Evolutionary conservation across 768 basidiomycete genomes (phyloP).

Genomic region (Amyloporia xantha): DNA sequence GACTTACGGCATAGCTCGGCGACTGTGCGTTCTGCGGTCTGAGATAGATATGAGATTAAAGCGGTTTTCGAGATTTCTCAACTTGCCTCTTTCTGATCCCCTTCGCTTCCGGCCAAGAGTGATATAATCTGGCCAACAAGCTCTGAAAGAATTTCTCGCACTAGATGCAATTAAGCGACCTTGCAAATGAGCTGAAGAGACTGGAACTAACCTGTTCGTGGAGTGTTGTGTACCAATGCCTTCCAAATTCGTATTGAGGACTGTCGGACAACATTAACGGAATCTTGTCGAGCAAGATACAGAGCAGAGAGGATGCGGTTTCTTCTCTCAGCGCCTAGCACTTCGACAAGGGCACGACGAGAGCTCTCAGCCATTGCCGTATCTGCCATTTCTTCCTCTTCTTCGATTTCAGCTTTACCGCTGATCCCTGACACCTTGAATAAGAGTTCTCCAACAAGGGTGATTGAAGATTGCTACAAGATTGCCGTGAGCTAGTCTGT

Average conservation of each 20-base stretch:
- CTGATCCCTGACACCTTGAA: slow-evolving; percentile 97
- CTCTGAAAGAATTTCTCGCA: slow-evolving; percentile 85
- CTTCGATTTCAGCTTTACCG: slow-evolving; percentile 76
- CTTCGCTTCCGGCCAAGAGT: slow-evolving; percentile 70
- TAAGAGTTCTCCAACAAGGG: slow-evolving; percentile 88
- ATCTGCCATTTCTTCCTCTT: slow-evolving; percentile 70
- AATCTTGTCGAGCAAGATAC: slow-evolving; percentile 91
- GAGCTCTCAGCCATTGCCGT: slow-evolving; percentile 69
- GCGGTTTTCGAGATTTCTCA: slow-evolving; percentile 22
- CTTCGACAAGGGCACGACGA: slow-evolving; percentile 77
- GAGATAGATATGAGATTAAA: slow-evolving; percentile 23
- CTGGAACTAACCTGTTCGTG: slow-evolving; percentile 83
- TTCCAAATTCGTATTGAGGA: slow-evolving; percentile 97
- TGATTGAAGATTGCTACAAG: slow-evolving; percentile 84
- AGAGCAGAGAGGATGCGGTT: slow-evolving; percentile 88
- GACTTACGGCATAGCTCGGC: slow-evolving; percentile 92
- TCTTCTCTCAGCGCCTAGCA: slow-evolving; percentile 80
- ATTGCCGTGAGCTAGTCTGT: slow-evolving; percentile 58
- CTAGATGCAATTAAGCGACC: slow-evolving; percentile 29
- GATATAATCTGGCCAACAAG: slow-evolving; percentile 72
- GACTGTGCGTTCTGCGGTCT: slow-evolving; percentile 87
- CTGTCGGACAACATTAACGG: slow-evolving; percentile 82
- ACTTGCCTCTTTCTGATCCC: slow-evolving; percentile 94
- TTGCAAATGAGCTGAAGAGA: slow-evolving; percentile 33
- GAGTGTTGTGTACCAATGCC: slow-evolving; percentile 92